Conservation (phyloP, 2,329 filamentous ascomycete genomes). For the Sporothrix luriei region DNA sequence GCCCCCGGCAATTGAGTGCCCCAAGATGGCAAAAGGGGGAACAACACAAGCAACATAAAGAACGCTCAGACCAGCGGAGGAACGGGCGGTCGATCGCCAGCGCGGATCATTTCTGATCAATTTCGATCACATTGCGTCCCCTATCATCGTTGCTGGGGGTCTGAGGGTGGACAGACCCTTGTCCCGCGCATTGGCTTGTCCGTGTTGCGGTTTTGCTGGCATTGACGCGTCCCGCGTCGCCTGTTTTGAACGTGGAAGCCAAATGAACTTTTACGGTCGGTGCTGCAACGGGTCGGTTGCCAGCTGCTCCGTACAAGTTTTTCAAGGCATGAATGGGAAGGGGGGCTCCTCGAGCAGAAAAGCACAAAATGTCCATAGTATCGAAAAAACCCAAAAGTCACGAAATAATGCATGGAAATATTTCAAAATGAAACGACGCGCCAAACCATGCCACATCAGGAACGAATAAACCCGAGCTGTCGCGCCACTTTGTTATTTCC, state of each 20-base stretch:
- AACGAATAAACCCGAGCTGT: background rate
- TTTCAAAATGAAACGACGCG: background rate
- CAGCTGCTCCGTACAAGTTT: background rate
- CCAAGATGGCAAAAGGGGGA: background rate
- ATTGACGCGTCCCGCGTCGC: slow-evolving; percentile 23
- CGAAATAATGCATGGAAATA: background rate
- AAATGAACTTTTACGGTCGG: slow-evolving; percentile 6
- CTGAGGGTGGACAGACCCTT: background rate
- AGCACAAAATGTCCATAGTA: background rate
- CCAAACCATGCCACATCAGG: slow-evolving; percentile 22
- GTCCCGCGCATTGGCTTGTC: slow-evolving; percentile 11
- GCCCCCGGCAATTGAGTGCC: slow-evolving; percentile 18
- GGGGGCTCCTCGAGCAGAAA: background rate
- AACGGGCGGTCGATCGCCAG: slow-evolving; percentile 15
- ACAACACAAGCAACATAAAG: background rate
- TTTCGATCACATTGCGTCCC: slow-evolving; percentile 21
- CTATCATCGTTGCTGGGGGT: slow-evolving; percentile 2
- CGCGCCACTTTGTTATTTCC: slow-evolving; percentile 13
- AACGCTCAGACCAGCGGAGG: slow-evolving; percentile 22
- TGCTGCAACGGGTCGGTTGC: background rate
- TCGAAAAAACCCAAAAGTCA: background rate
- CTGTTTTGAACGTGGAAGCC: background rate
- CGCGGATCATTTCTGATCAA: slow-evolving; percentile 21
- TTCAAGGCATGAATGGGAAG: background rate
- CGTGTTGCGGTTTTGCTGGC: background rate